Evolutionary conservation across 257 asterid species (phyloP).

Genomic region (Gynochthodes officinalis): DNA sequence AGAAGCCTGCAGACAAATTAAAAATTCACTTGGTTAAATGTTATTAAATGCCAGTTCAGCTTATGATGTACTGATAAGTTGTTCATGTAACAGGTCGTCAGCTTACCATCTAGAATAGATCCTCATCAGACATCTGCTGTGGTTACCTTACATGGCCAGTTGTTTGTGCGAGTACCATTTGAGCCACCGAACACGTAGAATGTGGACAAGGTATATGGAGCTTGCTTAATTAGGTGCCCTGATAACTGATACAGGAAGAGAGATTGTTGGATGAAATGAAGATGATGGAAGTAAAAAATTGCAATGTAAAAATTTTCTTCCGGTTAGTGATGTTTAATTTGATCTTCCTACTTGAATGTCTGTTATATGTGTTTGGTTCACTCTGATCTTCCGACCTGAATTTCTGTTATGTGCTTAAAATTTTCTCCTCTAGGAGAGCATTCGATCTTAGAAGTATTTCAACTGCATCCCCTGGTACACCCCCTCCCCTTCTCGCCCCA

Average conservation of each 20-base stretch:
- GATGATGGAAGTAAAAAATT: too few species aligned
- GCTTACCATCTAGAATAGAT: conserved; percentile 86
- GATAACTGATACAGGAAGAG: not conserved
- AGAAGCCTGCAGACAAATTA: too few species aligned
- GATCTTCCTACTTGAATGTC: not conserved
- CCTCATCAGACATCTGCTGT: conserved; percentile 96
- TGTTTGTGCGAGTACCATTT: conserved; percentile 91
- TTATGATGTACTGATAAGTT: not conserved
- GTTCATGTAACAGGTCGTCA: conserved; percentile 60
- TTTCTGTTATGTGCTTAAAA: too few species aligned
- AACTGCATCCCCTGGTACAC: too few species aligned
- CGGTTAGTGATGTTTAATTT: not conserved
- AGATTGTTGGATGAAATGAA: not conserved
- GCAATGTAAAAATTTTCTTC: not conserved
- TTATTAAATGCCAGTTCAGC: too few species aligned
- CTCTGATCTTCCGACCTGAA: too few species aligned
- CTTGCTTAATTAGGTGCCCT: not conserved
- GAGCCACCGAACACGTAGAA: conserved; percentile 52
- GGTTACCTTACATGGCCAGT: conserved; percentile 88
- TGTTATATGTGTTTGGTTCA: too few species aligned
- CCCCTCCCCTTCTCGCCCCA: too few species aligned
- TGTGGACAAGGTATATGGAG: not conserved
- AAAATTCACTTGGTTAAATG: too few species aligned
- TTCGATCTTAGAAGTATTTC: too few species aligned
- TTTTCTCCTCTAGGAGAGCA: not conserved